Evolutionary conservation across 1,284 basidiomycete species (phyloP).

Genomic region (Pseudozyma hubeiensis): DNA sequence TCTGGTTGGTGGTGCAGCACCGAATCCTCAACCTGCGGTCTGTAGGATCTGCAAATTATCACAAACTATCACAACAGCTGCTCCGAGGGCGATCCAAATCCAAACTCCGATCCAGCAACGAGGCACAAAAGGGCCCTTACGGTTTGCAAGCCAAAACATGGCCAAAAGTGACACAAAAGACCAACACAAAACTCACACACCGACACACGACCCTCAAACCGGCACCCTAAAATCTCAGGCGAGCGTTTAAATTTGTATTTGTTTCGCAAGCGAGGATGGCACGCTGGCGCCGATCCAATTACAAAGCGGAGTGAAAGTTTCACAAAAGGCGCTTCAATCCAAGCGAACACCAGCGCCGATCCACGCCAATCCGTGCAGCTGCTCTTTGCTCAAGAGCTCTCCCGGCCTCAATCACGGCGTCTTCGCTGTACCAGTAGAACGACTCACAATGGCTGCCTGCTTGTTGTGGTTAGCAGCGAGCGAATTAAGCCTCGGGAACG

Average conservation of each 20-base stretch:
- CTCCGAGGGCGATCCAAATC: too few species aligned
- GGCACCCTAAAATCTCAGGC: background rate
- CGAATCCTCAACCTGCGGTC: too few species aligned
- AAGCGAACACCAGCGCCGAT: conserved; percentile 6
- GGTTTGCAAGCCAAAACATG: background rate
- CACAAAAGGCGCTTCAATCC: too few species aligned
- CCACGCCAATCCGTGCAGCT: conserved; percentile 16
- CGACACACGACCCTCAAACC: too few species aligned
- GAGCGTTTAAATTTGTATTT: too few species aligned
- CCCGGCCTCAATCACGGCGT: conserved; percentile 2
- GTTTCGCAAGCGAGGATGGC: too few species aligned
- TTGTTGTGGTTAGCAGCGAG: background rate
- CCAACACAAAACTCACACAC: background rate
- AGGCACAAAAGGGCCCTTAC: background rate
- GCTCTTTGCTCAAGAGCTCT: background rate
- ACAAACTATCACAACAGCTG: too few species aligned
- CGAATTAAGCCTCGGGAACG: too few species aligned
- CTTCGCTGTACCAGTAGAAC: background rate
- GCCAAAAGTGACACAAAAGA: conserved; percentile 8
- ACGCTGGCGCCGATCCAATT: conserved; percentile 17
- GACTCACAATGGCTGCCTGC: too few species aligned
- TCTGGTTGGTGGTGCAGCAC: too few species aligned
- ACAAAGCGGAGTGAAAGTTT: background rate
- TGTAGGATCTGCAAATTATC: too few species aligned
- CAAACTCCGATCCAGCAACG: too few species aligned